These are phyloP conservation scores for Achaetomiella virescens DNA, from an alignment of 495 filamentous ascomycete species.

Conservation along the genomic window DNA sequence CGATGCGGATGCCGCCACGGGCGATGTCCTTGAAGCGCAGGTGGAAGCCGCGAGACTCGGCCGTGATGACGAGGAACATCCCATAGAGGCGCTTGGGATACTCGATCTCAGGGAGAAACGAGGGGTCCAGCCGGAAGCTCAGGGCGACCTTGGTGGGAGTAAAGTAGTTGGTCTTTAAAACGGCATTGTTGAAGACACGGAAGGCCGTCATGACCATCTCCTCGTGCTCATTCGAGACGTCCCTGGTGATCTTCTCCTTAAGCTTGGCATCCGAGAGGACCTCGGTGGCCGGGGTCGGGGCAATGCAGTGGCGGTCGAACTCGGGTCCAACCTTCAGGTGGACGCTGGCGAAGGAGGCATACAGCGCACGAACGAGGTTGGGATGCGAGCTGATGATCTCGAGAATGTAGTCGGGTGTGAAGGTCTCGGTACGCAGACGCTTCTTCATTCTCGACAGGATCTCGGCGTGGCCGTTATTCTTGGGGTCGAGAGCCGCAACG, in stretches of 20 bases:
- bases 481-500: slow-evolving; percentile 66
- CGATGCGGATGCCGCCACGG: slow-evolving; percentile 94
- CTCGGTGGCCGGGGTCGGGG: slow-evolving; percentile 57
- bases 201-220: slow-evolving; percentile 98
- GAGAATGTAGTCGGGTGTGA: slow-evolving; percentile 94
- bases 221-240: slow-evolving; percentile 86
- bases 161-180: slow-evolving; percentile 98
- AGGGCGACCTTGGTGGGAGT: slow-evolving; percentile 97
- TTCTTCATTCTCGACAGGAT: slow-evolving; percentile 94
- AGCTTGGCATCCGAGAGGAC: slow-evolving; percentile 74
- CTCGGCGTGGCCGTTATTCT: slow-evolving; percentile 74
- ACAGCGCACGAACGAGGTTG: slow-evolving; percentile 77
- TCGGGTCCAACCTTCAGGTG: slow-evolving; percentile 80
- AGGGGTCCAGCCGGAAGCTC: slow-evolving; percentile 88
- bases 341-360: slow-evolving; percentile 83
- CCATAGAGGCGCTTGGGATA: slow-evolving; percentile 92
- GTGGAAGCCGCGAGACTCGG: slow-evolving; percentile 96
- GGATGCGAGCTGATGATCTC: slow-evolving; percentile 95
- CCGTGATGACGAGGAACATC: slow-evolving; percentile 97
- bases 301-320: slow-evolving; percentile 69
- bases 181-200: slow-evolving; percentile 81
- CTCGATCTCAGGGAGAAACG: slow-evolving; percentile 82
- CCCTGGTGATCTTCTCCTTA: slow-evolving; percentile 72
- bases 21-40: slow-evolving; percentile 96
- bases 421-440: slow-evolving; percentile 89